Evolutionary conservation across 2,329 filamentous ascomycete genomes (phyloP), one percentile per base, ranked within the genome.

Genomic region (Cyanodermella asteris): DNA sequence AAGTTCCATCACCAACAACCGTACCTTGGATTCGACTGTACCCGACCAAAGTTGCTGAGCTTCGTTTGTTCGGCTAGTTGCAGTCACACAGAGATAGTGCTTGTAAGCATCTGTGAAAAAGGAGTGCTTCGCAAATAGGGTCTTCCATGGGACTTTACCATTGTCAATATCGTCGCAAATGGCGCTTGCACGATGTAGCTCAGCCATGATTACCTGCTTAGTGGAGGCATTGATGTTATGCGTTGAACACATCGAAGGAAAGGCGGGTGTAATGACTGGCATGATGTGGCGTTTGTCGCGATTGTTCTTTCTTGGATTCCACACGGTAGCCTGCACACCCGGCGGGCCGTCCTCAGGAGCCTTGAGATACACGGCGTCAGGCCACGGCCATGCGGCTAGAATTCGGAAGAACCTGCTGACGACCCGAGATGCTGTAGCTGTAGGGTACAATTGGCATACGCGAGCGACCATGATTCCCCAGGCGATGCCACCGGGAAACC

Each of bases 391-490:
- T 35, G 73, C 69, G 35, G 69, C 67, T 55, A 94, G 80, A 35
- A 97, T 73, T 37, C 74, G 63, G 50, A 94, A 97, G 58, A 97
- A 94, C 46, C 91, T 93, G 43, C 72, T 66, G 20, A 97, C 72
- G 28, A 97, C 72, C 13, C 81, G 75, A 2, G 82, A 78, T 11
- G 77, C 76, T 6, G 80, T 77, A 5, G 87, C 87, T 43, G 80
- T 81, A 9, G 87, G 87, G 40, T 94, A 97, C 10, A 97, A 63
- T 48, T 97, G 87, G 47, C 87, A 94, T 20, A 94, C 77, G 34
- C 87, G 67, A 25, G 87, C 87, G 15, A 94, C 82, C 41, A 97
- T 64, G 75, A 97, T 93, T 8, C 84, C 87, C 80, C 84, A 97
- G 5, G 87, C 87, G 20, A 97, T 82, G 50, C 87, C 87, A 38